phyloP scores from a whole-genome alignment of 495 filamentous ascomycete species.

The Peziza echinospora region DNA sequence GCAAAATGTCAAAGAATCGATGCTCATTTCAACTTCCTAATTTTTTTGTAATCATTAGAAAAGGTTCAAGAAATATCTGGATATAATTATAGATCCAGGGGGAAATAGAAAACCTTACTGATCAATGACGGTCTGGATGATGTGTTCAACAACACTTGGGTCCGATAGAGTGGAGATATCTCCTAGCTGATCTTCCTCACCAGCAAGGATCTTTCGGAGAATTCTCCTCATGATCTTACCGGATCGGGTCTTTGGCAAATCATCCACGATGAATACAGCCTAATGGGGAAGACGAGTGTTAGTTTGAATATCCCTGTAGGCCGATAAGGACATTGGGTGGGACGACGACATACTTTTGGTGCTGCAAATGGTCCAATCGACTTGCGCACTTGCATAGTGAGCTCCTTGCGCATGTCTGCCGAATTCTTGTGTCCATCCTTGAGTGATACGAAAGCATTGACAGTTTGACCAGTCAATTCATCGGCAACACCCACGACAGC shows the following conservation, averaged over 20 bases:
- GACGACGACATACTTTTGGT: slow-evolving; percentile 33
- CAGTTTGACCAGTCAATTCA: slow-evolving; percentile 86
- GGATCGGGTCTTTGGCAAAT: slow-evolving; percentile 86
- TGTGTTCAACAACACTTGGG: slow-evolving; percentile 56
- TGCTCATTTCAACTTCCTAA: no score
- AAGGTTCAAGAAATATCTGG: no score
- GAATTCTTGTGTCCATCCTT: slow-evolving; percentile 64
- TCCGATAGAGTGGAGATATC: slow-evolving; percentile 52
- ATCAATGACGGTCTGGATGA: slow-evolving; percentile 58
- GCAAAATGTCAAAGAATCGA: no score
- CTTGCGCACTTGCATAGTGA: slow-evolving; percentile 85
- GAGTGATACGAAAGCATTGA: slow-evolving; percentile 88
- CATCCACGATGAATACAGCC: slow-evolving; percentile 68
- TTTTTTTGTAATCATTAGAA: no score
- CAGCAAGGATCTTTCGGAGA: slow-evolving; percentile 84
- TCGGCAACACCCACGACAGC: slow-evolving; percentile 87
- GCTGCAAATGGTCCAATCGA: slow-evolving; percentile 94
- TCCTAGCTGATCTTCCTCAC: slow-evolving; percentile 90
- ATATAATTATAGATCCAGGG: no score
- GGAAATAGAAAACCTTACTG: no score
- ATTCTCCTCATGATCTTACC: slow-evolving; percentile 99
- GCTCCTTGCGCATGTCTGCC: slow-evolving; percentile 75
- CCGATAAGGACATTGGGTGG: not conserved
- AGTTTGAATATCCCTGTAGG: not conserved
- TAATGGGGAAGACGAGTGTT: not conserved